Conservation (phyloP, 306 rosid genomes). For the Amphicarpaea edgeworthii region DNA sequence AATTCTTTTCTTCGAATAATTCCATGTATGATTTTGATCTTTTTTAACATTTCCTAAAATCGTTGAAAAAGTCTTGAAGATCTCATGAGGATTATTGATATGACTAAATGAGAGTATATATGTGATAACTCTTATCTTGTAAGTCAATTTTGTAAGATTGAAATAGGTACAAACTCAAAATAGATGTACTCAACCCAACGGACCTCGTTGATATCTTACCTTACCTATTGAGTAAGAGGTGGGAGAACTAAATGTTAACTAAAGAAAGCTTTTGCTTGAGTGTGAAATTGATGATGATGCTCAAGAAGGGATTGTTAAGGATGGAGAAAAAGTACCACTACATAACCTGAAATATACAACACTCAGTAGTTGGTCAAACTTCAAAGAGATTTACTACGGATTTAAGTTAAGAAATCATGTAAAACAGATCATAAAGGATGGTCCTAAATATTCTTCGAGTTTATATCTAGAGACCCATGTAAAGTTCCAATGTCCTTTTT, state of each 20-base stretch:
- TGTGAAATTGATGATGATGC: not conserved
- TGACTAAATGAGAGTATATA: too few relatives aligned
- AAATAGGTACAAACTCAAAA: too few relatives aligned
- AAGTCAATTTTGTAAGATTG: too few relatives aligned
- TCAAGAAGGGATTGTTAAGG: not conserved
- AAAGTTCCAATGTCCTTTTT: not conserved
- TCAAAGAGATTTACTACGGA: not conserved
- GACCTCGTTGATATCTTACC: too few relatives aligned
- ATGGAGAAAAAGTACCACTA: not conserved
- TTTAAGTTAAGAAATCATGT: not conserved
- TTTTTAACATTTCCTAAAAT: not conserved
- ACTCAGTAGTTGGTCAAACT: not conserved
- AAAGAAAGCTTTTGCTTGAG: not conserved
- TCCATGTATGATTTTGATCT: not conserved
- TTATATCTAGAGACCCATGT: not conserved
- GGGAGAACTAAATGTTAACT: too few relatives aligned
- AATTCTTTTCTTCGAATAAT: not conserved
- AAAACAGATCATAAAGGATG: not conserved
- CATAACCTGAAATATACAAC: not conserved
- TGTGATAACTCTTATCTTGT: too few relatives aligned
- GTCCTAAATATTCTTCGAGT: not conserved
- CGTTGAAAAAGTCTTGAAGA: not conserved
- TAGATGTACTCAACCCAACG: too few relatives aligned
- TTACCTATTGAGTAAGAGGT: too few relatives aligned
- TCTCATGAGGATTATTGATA: too few relatives aligned